phyloP scores from a whole-genome alignment of 768 basidiomycete species.

The Imleria badia region DNA sequence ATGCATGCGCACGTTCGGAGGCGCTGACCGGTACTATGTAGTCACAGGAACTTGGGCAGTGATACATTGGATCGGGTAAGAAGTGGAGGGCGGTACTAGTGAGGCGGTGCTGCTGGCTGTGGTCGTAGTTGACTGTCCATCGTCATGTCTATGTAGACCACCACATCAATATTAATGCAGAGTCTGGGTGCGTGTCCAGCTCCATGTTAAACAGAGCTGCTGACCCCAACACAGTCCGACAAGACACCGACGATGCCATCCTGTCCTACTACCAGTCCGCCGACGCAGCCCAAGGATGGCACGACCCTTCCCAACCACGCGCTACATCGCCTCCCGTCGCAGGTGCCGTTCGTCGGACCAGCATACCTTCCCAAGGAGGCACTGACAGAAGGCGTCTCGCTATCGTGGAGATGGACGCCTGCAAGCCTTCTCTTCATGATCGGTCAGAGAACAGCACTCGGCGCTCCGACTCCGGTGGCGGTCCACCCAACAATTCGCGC shows the following conservation, averaged over 20 bases:
- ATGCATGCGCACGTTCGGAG: neutral
- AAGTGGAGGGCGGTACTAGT: slow-evolving; percentile 17
- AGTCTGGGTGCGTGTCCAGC: slow-evolving; percentile 16
- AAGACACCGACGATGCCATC: slow-evolving; percentile 46
- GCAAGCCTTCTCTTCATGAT: slow-evolving; percentile 23
- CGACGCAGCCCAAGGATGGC: slow-evolving; percentile 4
- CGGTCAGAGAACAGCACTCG: slow-evolving; percentile 25
- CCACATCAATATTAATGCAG: slow-evolving; percentile 17
- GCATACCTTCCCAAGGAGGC: slow-evolving; percentile 56
- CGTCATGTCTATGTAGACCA: slow-evolving; percentile 4
- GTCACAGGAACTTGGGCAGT: slow-evolving; percentile 6
- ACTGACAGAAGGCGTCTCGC: slow-evolving; percentile 66
- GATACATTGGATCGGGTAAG: too few relatives aligned
- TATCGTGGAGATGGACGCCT: slow-evolving; percentile 59
- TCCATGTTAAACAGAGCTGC: neutral
- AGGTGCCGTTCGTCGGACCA: slow-evolving; percentile 43
- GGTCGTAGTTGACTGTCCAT: slow-evolving; percentile 2
- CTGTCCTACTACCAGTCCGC: slow-evolving; percentile 58
- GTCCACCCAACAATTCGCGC: slow-evolving; percentile 32
- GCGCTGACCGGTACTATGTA: slow-evolving; percentile 1
- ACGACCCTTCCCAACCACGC: slow-evolving; percentile 9
- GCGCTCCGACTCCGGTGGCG: slow-evolving; percentile 27
- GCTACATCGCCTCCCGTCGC: slow-evolving; percentile 29
- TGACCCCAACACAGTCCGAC: slow-evolving; percentile 10
- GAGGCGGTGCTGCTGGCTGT: slow-evolving; percentile 27